Evolutionary conservation across 768 basidiomycete genomes (phyloP), one percentile per base, ranked within the genome.

Genomic region (Dentipellis fragilis): DNA sequence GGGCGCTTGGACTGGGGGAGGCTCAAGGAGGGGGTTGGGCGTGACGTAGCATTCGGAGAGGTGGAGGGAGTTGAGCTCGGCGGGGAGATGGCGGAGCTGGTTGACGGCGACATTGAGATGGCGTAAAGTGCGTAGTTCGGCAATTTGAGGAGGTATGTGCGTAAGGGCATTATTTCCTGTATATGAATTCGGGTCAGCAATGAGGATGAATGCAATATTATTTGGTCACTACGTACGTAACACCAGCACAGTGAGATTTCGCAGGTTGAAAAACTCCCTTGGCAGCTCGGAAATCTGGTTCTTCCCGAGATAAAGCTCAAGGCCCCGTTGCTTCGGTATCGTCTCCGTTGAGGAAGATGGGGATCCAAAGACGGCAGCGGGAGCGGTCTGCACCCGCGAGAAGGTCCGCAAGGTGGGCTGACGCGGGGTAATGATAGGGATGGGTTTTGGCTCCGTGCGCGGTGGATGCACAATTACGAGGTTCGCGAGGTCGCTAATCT

Each of bases 51-150:
- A 48, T 17, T 59, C 52, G 6, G 51, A 51, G 39, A 61, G 55
- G 3, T 50, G 47, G 52, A 61, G 52, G 17, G 49, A 49, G 11
- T 46, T 48, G 55, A 61, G 59, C 46, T 61, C 60, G 8, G 60
- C 60, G 12, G 60, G 60, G 49, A 61, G 60, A 12, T 53, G 59
- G 29, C 35, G 54, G 38, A 61, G 46, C 21, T 55, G 53, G 50
- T 61, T 61, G 49, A 56, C 50, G 38, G 59, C 58, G 6, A 61
- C 50, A 35, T 59, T 58, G 7, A 61, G 60, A 46, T 56, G 49
- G 22, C 54, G 59, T 16, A 61, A 55, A 1, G 52, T 55, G 2
- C 51, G 46, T 35, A 59, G 40, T 38, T 59, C 49, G n/a, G 35
- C 58, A 48, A 61, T 59, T 48, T 61, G 54, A 21, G 58, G 58